A percentile compares a stretch with the other conserved stretches of the same genome.
phyloP scores from a whole-genome alignment of 2,329 filamentous ascomycete genomes.

The Ilyonectria destructans region DNA sequence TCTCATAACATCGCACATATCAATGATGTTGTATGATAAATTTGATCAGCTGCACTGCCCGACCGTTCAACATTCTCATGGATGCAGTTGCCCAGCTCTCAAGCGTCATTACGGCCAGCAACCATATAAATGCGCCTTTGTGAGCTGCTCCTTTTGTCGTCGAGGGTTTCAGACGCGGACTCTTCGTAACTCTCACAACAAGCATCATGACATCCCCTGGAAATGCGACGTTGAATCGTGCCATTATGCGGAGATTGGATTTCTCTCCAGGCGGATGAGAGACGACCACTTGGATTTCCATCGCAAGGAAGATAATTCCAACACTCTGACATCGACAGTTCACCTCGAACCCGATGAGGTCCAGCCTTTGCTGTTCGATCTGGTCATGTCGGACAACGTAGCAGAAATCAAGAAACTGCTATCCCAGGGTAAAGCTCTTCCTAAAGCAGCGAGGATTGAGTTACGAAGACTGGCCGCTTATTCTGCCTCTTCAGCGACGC shows the following conservation, averaged over 20 bases:
- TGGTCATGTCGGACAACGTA: neutral
- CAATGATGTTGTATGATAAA: too few species aligned
- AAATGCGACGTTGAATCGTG: neutral
- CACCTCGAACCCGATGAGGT: neutral
- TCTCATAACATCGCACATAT: too few species aligned
- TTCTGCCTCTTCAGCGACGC: too few species aligned
- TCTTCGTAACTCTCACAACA: neutral
- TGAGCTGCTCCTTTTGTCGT: neutral
- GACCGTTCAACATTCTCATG: too few species aligned
- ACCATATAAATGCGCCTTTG: neutral
- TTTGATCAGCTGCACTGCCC: too few species aligned
- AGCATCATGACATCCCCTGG: neutral
- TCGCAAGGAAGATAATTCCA: neutral
- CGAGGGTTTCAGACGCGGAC: neutral
- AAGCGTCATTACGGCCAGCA: neutral
- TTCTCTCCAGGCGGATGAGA: neutral
- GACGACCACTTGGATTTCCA: neutral
- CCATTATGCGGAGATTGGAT: neutral
- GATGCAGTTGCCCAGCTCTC: too few species aligned
- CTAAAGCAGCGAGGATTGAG: neutral
- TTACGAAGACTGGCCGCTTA: too few species aligned
- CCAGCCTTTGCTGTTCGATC: neutral
- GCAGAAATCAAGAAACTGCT: neutral
- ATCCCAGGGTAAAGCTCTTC: neutral
- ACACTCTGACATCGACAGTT: neutral